Evolutionary conservation across 768 basidiomycete genomes (phyloP).

Genomic region (Russula olivacea): DNA sequence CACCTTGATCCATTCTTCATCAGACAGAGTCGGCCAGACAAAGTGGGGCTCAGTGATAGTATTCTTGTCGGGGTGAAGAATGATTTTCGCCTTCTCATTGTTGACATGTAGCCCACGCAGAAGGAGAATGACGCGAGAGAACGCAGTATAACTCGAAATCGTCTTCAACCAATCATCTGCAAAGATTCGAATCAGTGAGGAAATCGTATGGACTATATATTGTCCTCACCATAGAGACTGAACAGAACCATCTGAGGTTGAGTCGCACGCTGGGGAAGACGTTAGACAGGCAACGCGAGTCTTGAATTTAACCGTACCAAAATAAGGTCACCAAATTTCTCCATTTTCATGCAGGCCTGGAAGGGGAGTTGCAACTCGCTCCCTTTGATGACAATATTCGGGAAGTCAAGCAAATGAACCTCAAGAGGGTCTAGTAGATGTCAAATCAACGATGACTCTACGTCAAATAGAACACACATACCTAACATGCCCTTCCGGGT

Average conservation of each 20-base stretch:
- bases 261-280: conserved; percentile 64
- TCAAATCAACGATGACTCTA: conserved; percentile 11
- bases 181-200: conserved; percentile 6
- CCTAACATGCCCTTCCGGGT: conserved; percentile 99
- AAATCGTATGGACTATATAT: background rate
- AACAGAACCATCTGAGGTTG: conserved; percentile 99
- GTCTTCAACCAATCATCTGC: conserved; percentile 98
- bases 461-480: conserved; percentile 32
- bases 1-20: conserved; percentile 99
- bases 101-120: conserved; percentile 97
- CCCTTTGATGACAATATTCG: conserved; percentile 99
- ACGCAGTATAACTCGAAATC: conserved; percentile 97
- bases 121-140: conserved; percentile 95
- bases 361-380: conserved; percentile 97
- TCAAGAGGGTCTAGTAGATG: conserved; percentile 71
- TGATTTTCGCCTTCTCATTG: conserved; percentile 99
- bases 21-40: conserved; percentile 89
- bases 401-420: conserved; percentile 98
- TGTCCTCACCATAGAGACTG: conserved; percentile 75
- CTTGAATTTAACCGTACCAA: conserved; percentile 42
- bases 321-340: conserved; percentile 98
- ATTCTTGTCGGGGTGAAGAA: conserved; percentile 93
- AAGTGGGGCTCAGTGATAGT: conserved; percentile 97
- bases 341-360: conserved; percentile 99
- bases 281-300: conserved; percentile 1